Percentiles rank a stretch among this genome's conserved stretches.
Conservation (phyloP, 129 eudicot species). For the Tanacetum coccineum region DNA sequence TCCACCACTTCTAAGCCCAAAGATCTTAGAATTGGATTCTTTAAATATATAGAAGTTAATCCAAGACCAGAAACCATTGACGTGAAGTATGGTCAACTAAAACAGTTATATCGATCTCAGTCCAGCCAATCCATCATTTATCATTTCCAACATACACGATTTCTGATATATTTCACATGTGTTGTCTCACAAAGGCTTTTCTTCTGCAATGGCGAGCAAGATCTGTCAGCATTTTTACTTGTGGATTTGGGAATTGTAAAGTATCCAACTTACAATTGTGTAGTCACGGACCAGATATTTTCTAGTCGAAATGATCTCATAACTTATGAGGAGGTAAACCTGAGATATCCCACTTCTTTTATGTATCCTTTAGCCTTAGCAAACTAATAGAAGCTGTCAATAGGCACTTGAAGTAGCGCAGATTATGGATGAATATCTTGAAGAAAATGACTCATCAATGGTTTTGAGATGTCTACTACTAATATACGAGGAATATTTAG, state of each 20-base stretch:
- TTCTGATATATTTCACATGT: constrained; percentile 11
- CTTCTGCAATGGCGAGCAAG: constrained; percentile 89
- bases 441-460: constrained; percentile 48
- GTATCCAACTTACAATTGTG: constrained; percentile 83
- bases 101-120: neutral
- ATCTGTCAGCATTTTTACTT: constrained; percentile 81
- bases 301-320: constrained; percentile 59
- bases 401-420: constrained; percentile 98
- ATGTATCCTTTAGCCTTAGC: constrained; percentile 20
- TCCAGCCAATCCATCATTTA: too few relatives aligned
- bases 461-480: constrained; percentile 53
- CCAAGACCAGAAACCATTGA: too few relatives aligned
- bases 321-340: constrained; percentile 81
- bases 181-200: constrained; percentile 71
- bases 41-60: neutral
- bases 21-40: neutral
- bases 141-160: constrained; percentile 2
- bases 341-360: neutral
- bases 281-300: constrained; percentile 52
- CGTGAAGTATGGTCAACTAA: neutral
- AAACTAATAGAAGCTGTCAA: constrained; percentile 14
- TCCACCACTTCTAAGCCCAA: too few relatives aligned
- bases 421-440: constrained; percentile 84
- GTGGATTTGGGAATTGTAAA: constrained; percentile 83
- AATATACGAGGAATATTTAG: constrained; percentile 8